Conservation (phyloP, 805 yeast genomes). For the Candida schatavii region DNA sequence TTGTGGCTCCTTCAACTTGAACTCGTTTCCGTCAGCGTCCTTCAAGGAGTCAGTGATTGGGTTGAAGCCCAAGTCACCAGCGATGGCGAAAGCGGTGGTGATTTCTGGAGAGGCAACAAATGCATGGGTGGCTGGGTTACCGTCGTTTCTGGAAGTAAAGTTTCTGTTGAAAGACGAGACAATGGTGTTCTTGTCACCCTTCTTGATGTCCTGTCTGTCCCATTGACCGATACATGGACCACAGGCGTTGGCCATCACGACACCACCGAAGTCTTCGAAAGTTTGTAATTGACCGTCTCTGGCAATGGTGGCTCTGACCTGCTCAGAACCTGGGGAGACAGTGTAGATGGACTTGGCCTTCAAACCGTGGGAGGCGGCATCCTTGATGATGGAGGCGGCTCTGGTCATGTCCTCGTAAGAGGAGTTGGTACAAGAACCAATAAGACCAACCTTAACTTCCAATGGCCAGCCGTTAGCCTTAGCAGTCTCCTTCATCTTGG, state of each 20-base stretch:
- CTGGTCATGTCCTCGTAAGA: conserved; percentile 98
- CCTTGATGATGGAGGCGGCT: conserved; percentile 87
- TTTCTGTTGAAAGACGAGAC: conserved; percentile 97
- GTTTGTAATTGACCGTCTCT: conserved; percentile 91
- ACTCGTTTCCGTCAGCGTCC: conserved; percentile 87
- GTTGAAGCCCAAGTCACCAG: conserved; percentile 96
- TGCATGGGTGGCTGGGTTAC: conserved; percentile 96
- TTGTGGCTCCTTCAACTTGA: conserved; percentile 80
- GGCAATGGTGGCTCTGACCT: conserved; percentile 96
- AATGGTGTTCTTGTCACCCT: conserved; percentile 94
- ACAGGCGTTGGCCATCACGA: conserved; percentile 95
- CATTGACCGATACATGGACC: conserved; percentile 99
- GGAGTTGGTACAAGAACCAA: conserved; percentile 98
- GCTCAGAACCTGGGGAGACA: conserved; percentile 98
- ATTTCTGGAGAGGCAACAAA: conserved; percentile 97
- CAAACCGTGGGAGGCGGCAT: conserved; percentile 88
- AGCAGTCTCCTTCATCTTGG: conserved; percentile 81
- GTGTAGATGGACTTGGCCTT: conserved; percentile 89
- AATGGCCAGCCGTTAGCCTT: conserved; percentile 87
- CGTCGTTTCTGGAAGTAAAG: conserved; percentile 96
- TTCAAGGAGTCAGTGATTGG: conserved; percentile 87
- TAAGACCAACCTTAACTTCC: conserved; percentile 89
- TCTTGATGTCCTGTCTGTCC: conserved; percentile 92
- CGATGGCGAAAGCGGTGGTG: conserved; percentile 91
- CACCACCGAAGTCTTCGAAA: conserved; percentile 89